Evolutionary conservation across 768 basidiomycete species (phyloP).

Genomic region (Lentinula sp.): DNA sequence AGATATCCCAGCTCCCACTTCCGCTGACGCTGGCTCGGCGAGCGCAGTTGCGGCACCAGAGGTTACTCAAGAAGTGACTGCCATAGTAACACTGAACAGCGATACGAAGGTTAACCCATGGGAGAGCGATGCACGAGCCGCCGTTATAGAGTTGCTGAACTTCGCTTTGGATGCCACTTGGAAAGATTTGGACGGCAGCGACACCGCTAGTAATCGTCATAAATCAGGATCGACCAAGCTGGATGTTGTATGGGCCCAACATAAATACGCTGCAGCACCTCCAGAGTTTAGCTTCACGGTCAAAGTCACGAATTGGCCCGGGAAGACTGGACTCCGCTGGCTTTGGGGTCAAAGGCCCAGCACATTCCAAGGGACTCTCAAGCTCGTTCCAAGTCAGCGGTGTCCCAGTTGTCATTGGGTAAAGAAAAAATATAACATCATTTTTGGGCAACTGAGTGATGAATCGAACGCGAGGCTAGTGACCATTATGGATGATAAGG

Average conservation of each 20-base stretch:
- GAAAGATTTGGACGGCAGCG: not conserved
- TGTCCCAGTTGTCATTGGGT: not conserved
- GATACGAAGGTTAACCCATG: not conserved
- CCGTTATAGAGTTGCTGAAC: not conserved
- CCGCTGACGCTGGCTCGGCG: not conserved
- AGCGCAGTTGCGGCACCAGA: not conserved
- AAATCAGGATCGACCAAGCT: not conserved
- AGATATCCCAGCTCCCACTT: not conserved
- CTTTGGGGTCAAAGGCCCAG: not conserved
- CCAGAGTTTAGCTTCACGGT: not conserved
- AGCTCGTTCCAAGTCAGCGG: not conserved
- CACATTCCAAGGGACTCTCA: not conserved
- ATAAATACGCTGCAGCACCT: not conserved
- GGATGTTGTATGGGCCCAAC: not conserved
- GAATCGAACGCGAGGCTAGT: not conserved
- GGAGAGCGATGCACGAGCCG: not conserved
- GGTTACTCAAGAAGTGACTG: not conserved
- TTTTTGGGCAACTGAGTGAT: not conserved
- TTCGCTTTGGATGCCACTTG: not conserved
- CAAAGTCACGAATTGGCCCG: not conserved
- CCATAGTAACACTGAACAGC: not conserved
- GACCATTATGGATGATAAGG: not conserved
- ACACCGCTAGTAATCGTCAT: not conserved
- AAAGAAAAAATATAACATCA: not conserved
- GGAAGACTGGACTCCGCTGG: not conserved